Evolutionary conservation across 441 rosid genomes (phyloP).

Genomic region (Pelargonium citronellum): DNA sequence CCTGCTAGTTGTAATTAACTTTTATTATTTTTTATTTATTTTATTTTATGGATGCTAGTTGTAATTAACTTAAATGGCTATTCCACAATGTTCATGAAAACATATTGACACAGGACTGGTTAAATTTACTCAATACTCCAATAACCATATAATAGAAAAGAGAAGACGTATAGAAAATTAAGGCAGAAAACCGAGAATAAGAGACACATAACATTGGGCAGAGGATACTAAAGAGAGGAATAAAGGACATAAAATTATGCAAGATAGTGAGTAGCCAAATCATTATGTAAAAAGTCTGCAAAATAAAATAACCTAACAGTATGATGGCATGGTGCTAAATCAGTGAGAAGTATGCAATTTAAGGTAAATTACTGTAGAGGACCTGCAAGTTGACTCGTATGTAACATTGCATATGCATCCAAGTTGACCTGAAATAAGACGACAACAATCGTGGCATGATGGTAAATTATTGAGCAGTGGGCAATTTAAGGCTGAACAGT

Average conservation of each 20-base stretch:
- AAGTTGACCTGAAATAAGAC: conserved; percentile 47
- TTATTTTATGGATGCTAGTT: no score
- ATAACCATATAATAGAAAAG: no score
- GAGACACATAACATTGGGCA: neutral
- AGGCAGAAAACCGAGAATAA: no score
- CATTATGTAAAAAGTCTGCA: neutral
- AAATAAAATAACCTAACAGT: neutral
- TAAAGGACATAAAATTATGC: neutral
- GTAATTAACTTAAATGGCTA: no score
- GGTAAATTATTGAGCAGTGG: conserved; percentile 9
- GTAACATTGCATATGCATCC: conserved; percentile 89
- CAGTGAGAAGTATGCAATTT: neutral
- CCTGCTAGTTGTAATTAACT: no score
- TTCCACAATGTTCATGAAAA: no score
- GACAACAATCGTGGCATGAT: conserved; percentile 16
- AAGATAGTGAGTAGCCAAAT: neutral
- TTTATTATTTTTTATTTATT: no score
- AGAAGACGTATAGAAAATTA: no score
- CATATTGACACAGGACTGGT: no score
- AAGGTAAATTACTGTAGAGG: conserved; percentile 13
- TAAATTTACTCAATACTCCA: no score
- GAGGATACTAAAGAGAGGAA: neutral
- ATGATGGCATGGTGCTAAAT: neutral
- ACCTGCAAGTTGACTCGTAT: conserved; percentile 83
- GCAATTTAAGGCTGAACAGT: no score